Conservation (phyloP, 2,329 filamentous ascomycete genomes). For the Colletotrichum shisoi region DNA sequence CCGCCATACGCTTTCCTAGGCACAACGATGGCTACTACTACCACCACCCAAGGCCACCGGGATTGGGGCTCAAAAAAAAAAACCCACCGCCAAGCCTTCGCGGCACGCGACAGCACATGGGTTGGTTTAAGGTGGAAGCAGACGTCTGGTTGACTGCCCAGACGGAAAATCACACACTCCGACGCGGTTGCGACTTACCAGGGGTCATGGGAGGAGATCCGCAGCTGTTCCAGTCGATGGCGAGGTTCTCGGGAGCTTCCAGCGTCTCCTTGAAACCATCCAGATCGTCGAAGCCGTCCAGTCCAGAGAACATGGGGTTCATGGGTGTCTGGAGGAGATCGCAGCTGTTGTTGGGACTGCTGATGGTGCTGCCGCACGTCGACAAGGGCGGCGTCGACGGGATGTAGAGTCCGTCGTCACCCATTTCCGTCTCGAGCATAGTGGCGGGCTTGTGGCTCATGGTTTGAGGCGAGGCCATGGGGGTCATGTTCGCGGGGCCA, state of each 20-base stretch:
- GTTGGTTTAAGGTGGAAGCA: neutral
- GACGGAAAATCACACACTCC: constrained; percentile 16
- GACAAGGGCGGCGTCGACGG: constrained; percentile 89
- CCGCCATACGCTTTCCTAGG: constrained; percentile 21
- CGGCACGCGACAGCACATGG: constrained; percentile 17
- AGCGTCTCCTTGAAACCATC: constrained; percentile 72
- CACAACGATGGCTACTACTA: neutral
- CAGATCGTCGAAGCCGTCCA: constrained; percentile 66
- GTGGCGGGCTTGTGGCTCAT: constrained; percentile 75
- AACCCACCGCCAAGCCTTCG: constrained; percentile 1
- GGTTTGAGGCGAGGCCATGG: constrained; percentile 77
- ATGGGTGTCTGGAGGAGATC: constrained; percentile 84
- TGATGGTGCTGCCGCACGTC: constrained; percentile 81
- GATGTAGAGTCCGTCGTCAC: constrained; percentile 72
- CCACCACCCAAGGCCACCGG: constrained; percentile 9
- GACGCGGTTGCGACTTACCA: constrained; percentile 67
- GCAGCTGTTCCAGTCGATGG: constrained; percentile 78
- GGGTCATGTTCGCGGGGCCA: constrained; percentile 72
- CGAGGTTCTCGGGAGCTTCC: constrained; percentile 76
- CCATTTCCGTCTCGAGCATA: constrained; percentile 78
- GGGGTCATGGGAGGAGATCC: constrained; percentile 88
- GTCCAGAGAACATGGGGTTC: constrained; percentile 77
- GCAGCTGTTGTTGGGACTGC: constrained; percentile 77
- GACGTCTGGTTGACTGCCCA: neutral
- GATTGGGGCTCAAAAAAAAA: constrained; percentile 9